phyloP scores from a whole-genome alignment of 192 early-diverging fungal species.

The Gaertneriomyces sp. region DNA sequence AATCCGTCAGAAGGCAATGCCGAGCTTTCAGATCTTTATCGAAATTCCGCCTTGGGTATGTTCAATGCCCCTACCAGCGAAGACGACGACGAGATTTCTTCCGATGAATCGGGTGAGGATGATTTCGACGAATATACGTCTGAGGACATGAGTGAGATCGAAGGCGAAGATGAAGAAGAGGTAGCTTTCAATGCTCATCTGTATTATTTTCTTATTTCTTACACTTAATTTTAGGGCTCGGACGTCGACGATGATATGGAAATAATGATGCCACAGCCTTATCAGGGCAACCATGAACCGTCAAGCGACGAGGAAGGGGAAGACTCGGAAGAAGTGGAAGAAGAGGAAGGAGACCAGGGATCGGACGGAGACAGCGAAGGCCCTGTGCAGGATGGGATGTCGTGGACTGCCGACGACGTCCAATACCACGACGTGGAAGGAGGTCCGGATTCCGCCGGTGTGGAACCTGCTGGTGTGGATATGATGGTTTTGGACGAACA shows the following conservation, averaged over 20 bases:
- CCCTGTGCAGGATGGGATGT: slow-evolving; percentile 51
- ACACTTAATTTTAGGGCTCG: slow-evolving; percentile 30
- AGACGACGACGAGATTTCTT: slow-evolving; percentile 64
- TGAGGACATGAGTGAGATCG: slow-evolving; percentile 48
- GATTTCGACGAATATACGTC: slow-evolving; percentile 65
- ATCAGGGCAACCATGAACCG: slow-evolving; percentile 40
- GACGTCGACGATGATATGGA: slow-evolving; percentile 60
- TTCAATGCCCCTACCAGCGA: slow-evolving; percentile 66
- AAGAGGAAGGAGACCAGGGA: slow-evolving; percentile 34
- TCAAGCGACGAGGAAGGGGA: slow-evolving; percentile 50
- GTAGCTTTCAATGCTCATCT: background rate
- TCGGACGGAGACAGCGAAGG: slow-evolving; percentile 48
- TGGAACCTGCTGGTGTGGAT: background rate
- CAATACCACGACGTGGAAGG: slow-evolving; percentile 40
- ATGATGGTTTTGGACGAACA: slow-evolving; percentile 27
- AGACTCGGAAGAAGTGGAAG: slow-evolving; percentile 42
- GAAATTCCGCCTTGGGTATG: slow-evolving; percentile 79
- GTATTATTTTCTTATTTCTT: background rate
- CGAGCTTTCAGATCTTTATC: slow-evolving; percentile 77
- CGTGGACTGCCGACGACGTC: slow-evolving; percentile 32
- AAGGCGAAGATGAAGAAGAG: slow-evolving; percentile 65
- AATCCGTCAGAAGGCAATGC: too few relatives aligned
- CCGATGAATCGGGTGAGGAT: slow-evolving; percentile 55
- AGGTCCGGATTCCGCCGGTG: background rate
- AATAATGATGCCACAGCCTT: slow-evolving; percentile 50